Base-by-base conservation (phyloP, 176 grass and related monocot species). In the Cenchrus americanus region DNA sequence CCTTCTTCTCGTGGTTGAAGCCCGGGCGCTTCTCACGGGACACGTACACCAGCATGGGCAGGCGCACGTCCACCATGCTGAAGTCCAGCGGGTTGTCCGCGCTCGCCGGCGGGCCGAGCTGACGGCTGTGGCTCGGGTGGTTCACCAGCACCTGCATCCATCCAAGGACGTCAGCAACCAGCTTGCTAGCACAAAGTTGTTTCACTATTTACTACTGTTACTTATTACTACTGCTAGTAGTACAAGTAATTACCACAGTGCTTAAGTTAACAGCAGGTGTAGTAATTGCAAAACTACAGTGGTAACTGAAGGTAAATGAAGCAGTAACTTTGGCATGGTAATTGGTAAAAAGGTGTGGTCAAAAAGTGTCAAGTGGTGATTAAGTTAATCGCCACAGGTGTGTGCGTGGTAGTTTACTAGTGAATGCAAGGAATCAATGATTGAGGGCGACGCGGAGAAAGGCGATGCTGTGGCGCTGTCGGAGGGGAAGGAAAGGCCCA, bases 1-100 rank as follows among this genome's bases (percentile, higher is more conserved):
- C 96, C 77, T 95, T 98, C 89, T 98, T 98, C 76, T 98, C 82
- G 82, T 98, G 96, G 78, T 98, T 76, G 87, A 83, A 65, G 0
- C 95, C 95, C 0, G 92, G 90, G 0, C 92, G 88, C 84, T 97
- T 97, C 88, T 97, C 95, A 0, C 95, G 82, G 18, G 92, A 90
- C 0, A 97, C 90, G 69, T 94, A 94, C 3, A 94, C 92, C 42
- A 94, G 81, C 89, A 94, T 92, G 0, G 92, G 92, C 1, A 94
- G 62, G 0, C 92, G 89, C 3, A 86, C 76, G 78, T 94, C 92
- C 2, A 94, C 89, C 22, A 22, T 59, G 78, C 84, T 89, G 18
- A 89, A 85, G 78, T 94, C 92, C 50, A 94, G 74, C 7, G 89
- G 81, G 79, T 88, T 82, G 53, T 89, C 71, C 17, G 77, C 81